A percentile compares a stretch with the other conserved stretches of the same genome.
phyloP scores from a whole-genome alignment of 768 basidiomycete species.

The Leccinum uliginosum region DNA sequence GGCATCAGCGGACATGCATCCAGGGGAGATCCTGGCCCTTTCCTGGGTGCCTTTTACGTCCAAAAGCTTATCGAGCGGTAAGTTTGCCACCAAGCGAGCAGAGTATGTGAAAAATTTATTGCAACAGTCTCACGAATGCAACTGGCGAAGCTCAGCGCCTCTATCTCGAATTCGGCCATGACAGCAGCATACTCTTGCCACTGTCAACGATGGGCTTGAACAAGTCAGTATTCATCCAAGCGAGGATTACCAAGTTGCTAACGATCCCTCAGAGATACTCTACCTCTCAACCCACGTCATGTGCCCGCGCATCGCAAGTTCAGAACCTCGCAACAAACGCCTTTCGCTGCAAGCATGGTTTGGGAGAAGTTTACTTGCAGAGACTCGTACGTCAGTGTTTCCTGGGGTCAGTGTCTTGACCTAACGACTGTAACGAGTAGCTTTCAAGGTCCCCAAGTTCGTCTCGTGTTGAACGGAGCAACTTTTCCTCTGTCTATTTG shows the following conservation, averaged over 20 bases:
- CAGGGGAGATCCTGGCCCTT: slow-evolving; percentile 29
- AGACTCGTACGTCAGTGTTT: slow-evolving; percentile 24
- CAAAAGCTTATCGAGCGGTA: slow-evolving; percentile 38
- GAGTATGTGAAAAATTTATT: not conserved
- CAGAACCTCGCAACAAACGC: slow-evolving; percentile 37
- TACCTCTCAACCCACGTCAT: slow-evolving; percentile 27
- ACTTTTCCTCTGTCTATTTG: slow-evolving; percentile 38
- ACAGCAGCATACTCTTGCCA: slow-evolving; percentile 37
- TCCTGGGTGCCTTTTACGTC: slow-evolving; percentile 37
- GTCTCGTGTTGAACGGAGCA: slow-evolving; percentile 39
- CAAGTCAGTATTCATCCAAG: slow-evolving; percentile 23
- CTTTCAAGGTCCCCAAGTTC: slow-evolving; percentile 35
- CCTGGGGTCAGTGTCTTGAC: not conserved
- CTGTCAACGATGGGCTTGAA: slow-evolving; percentile 36
- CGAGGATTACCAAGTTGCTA: not conserved
- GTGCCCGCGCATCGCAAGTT: slow-evolving; percentile 31
- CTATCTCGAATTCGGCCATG: slow-evolving; percentile 42
- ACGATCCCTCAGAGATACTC: slow-evolving; percentile 26
- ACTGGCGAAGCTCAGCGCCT: slow-evolving; percentile 30
- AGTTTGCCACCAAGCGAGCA: not conserved
- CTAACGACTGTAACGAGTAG: slow-evolving; percentile 13
- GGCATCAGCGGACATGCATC: slow-evolving; percentile 34
- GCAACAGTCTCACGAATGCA: slow-evolving; percentile 31
- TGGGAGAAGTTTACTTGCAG: slow-evolving; percentile 41
- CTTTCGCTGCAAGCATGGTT: slow-evolving; percentile 41